Conservation (phyloP, 768 basidiomycete genomes). For the Tricholoma saponaceum region DNA sequence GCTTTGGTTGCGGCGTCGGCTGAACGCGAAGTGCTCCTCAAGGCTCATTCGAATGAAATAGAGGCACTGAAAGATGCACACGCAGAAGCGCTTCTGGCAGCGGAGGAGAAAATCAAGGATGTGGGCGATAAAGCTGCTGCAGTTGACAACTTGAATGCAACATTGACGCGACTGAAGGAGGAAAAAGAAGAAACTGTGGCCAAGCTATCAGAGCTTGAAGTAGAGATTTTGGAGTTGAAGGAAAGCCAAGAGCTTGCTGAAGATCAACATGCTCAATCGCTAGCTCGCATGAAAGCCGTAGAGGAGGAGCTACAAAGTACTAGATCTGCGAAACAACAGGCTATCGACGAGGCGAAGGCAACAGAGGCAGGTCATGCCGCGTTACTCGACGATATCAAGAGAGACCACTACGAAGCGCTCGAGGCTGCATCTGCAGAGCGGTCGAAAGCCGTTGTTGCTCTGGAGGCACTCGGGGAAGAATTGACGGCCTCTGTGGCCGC, state of each 20-base stretch:
- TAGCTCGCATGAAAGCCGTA: slow-evolving; percentile 42
- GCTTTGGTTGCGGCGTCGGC: slow-evolving; percentile 48
- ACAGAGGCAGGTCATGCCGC: slow-evolving; percentile 43
- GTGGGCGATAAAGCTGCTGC: slow-evolving; percentile 44
- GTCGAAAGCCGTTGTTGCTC: slow-evolving; percentile 35
- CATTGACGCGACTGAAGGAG: slow-evolving; percentile 48
- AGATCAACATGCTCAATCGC: slow-evolving; percentile 48
- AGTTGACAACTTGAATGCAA: slow-evolving; percentile 39
- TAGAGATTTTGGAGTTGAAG: slow-evolving; percentile 75
- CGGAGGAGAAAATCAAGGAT: slow-evolving; percentile 38
- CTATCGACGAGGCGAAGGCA: slow-evolving; percentile 40
- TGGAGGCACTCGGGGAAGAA: slow-evolving; percentile 43
- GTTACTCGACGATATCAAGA: slow-evolving; percentile 35
- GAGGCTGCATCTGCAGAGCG: slow-evolving; percentile 41
- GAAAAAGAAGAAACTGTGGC: slow-evolving; percentile 69
- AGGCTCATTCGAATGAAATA: slow-evolving; percentile 48
- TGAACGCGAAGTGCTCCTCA: slow-evolving; percentile 60
- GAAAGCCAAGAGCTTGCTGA: slow-evolving; percentile 64
- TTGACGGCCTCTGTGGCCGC: slow-evolving; percentile 40
- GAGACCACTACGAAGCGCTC: slow-evolving; percentile 44
- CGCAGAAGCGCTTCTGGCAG: slow-evolving; percentile 42
- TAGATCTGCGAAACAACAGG: slow-evolving; percentile 41
- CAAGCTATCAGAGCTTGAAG: slow-evolving; percentile 77
- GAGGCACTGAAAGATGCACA: slow-evolving; percentile 50
- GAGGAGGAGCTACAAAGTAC: slow-evolving; percentile 53